phyloP scores from a whole-genome alignment of 768 basidiomycete genomes.

The Chiua virens region DNA sequence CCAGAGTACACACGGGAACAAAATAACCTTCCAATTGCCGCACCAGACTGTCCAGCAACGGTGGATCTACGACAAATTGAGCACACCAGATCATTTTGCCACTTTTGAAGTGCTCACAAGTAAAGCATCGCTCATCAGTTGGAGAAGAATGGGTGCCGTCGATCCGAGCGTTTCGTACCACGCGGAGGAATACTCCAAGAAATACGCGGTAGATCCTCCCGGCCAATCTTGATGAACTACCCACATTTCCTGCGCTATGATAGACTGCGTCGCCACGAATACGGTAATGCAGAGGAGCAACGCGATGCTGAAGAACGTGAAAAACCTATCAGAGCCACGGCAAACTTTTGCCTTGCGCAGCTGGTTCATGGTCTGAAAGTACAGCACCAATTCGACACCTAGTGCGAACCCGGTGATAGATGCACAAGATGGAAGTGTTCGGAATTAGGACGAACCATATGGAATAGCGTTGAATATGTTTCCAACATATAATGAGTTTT shows the following conservation, averaged over 20 bases:
- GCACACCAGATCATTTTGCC: no score
- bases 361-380: conserved; percentile 8
- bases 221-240: conserved; percentile 31
- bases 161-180: conserved; percentile 30
- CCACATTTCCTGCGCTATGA: conserved; percentile 33
- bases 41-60: conserved; percentile 36
- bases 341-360: not conserved
- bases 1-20: conserved; percentile 13
- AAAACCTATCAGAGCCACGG: not conserved
- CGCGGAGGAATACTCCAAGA: conserved; percentile 19
- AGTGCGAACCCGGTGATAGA: no score
- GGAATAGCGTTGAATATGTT: conserved; percentile 14
- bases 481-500: conserved; percentile 18
- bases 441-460: conserved; percentile 4
- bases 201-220: conserved; percentile 34
- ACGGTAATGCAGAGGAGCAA: conserved; percentile 28
- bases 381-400: conserved; percentile 17
- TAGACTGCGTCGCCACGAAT: conserved; percentile 17
- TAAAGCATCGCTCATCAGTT: conserved; percentile 33
- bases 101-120: conserved; percentile 25
- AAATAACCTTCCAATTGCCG: conserved; percentile 1
- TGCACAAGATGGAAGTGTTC: not conserved
- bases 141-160: conserved; percentile 23
- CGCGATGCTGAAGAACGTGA: conserved; percentile 12
- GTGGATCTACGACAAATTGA: conserved; percentile 26